Conservation (phyloP, 345 rosid genomes). For the Sisymbrium irio region DNA sequence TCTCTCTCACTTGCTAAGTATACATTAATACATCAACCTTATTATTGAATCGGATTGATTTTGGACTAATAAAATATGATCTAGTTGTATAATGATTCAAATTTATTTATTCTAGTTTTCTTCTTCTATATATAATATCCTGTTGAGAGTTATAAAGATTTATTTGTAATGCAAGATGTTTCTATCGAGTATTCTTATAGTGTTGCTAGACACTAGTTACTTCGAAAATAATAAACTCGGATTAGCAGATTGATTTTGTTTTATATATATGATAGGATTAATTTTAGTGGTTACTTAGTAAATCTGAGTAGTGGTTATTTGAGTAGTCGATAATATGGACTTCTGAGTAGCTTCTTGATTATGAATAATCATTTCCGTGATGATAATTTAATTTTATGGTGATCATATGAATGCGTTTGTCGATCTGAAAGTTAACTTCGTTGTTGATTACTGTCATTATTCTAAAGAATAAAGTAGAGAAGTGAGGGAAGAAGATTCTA, state of each 20-base stretch:
- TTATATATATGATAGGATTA: not conserved
- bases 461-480: conserved; percentile 7
- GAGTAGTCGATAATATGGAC: not conserved
- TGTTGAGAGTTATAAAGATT: not conserved
- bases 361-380: not conserved
- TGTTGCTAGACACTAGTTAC: not conserved
- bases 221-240: not conserved
- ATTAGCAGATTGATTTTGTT: not conserved
- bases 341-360: not conserved
- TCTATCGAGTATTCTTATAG: not conserved
- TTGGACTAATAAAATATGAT: conserved; percentile 13
- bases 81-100: not conserved
- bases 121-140: not conserved
- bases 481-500: conserved; percentile 25
- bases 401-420: not conserved
- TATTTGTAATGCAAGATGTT: not conserved
- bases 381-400: not conserved
- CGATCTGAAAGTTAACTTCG: not conserved
- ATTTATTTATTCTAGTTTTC: not conserved
- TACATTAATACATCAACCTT: conserved; percentile 7
- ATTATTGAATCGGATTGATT: conserved; percentile 3
- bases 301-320: not conserved
- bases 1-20: not conserved
- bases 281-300: not conserved
- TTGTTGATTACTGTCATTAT: not conserved